phyloP scores from a whole-genome alignment of 495 filamentous ascomycete species.

The Penicillium samsonianum region DNA sequence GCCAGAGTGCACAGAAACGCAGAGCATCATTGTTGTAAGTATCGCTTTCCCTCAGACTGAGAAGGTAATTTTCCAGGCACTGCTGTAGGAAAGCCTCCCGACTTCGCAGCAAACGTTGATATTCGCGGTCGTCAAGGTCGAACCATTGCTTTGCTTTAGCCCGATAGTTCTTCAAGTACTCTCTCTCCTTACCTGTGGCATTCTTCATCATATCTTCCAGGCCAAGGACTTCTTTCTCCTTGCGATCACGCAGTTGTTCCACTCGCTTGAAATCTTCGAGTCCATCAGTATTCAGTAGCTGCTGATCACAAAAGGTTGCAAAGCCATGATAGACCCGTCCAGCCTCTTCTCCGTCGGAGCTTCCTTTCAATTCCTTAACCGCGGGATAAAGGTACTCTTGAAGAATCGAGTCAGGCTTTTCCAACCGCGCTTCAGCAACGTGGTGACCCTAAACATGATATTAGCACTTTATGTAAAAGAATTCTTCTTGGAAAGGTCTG shows the following conservation, averaged over 20 bases:
- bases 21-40: conserved; percentile 85
- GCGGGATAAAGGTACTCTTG: conserved; percentile 79
- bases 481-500: not conserved
- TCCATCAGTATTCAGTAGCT: conserved; percentile 79
- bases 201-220: conserved; percentile 58
- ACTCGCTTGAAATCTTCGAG: conserved; percentile 84
- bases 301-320: conserved; percentile 90
- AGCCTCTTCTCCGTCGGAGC: conserved; percentile 67
- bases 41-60: conserved; percentile 79
- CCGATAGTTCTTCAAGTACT: conserved; percentile 44
- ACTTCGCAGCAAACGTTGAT: conserved; percentile 70
- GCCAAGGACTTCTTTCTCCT: conserved; percentile 72
- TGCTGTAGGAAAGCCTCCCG: conserved; percentile 79
- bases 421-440: conserved; percentile 87
- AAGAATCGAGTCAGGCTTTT: conserved; percentile 89
- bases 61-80: conserved; percentile 93
- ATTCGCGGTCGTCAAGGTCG: conserved; percentile 82
- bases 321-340: conserved; percentile 93
- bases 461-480: not conserved
- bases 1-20: conserved; percentile 93
- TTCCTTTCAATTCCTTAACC: conserved; percentile 74
- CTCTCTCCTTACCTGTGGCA: conserved; percentile 53
- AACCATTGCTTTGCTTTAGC: conserved; percentile 84
- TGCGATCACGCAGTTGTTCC: conserved; percentile 74
- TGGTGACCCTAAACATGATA: conserved; percentile 62